Evolutionary conservation across 306 rosid genomes (phyloP).

Genomic region (Glycine latifolia): DNA sequence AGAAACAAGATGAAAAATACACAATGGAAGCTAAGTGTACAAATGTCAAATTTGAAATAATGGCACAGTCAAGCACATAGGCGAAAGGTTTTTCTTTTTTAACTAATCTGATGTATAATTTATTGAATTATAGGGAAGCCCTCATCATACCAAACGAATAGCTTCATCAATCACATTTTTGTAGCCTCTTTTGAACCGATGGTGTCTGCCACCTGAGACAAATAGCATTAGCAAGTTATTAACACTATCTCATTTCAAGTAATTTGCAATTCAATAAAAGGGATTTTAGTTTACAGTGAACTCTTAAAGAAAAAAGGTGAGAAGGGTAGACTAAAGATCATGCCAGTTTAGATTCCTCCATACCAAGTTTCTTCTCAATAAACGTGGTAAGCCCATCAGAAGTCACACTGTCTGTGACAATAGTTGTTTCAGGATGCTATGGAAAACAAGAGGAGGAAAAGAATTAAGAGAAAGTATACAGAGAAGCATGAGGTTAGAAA

Average conservation of each 20-base stretch:
- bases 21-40: conserved; percentile 22
- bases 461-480: conserved; percentile 1
- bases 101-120: conserved; percentile 26
- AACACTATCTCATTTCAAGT: neutral
- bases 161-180: conserved; percentile 98
- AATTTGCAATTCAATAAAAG: conserved; percentile 24
- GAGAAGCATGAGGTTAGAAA: conserved; percentile 29
- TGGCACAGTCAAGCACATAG: neutral
- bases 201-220: conserved; percentile 89
- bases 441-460: conserved; percentile 41
- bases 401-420: conserved; percentile 98
- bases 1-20: conserved; percentile 19
- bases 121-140: conserved; percentile 36
- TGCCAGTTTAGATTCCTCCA: conserved; percentile 41
- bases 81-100: neutral
- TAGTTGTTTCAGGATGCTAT: conserved; percentile 94
- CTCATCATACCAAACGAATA: conserved; percentile 79
- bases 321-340: conserved; percentile 18
- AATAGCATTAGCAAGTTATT: conserved; percentile 40
- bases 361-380: conserved; percentile 95
- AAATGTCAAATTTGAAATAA: conserved; percentile 37
- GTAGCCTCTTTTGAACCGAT: conserved; percentile 97
- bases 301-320: conserved; percentile 1
- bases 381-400: conserved; percentile 94
- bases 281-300: conserved; percentile 13